Evolutionary conservation across 2,329 filamentous ascomycete genomes (phyloP), one percentile per base, ranked within the genome.

Genomic region (Colletotrichum limetticola): DNA sequence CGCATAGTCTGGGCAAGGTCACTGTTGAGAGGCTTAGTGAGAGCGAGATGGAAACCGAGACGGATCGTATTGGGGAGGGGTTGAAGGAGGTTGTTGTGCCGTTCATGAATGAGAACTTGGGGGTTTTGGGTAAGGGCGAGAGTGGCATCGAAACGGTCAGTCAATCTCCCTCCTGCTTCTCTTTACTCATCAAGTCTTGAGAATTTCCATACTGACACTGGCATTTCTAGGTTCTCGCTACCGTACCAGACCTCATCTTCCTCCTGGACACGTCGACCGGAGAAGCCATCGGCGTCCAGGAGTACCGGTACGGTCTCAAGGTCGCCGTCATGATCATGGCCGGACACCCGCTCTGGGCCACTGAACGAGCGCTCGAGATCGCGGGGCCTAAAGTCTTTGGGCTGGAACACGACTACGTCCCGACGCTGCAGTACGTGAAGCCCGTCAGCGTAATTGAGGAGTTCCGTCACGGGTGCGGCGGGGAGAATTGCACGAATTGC

Each of bases 181-280:
- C 16, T 8, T 5, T 6, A 8, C 24, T 35, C 19, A n/a, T n/a
- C 42, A 7, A 9, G 19, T 12, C 4, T n/a, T n/a, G 3, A 1
- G 26, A 4, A 49, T 52, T 16, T 28, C 1, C 12, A 14, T 30
- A 42, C 60, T 69, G 63, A 68, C 16, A 5, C 19, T 37, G 14
- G 11, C n/a, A 26, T 32, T 2, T 46, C 72, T 28, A 77, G 68
- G 77, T 82, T 7, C 74, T 85, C 5, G 81, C 83, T 1, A 79
- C 80, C 0, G 84, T 86, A 0, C 85, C 85, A 0, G 85, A 86
- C 61, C 75, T 86, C 7, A 84, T 85, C 57, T 76, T 79, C 26
- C 76, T 85, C 4, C 77, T 85, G 2, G 83, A 85, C 68, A 74
- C 80, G 0, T 78, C 81, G 30, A 82, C 80, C 0, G 83, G 83